These are phyloP conservation scores for Bipolaris bicolor DNA, from an alignment of 2,329 filamentous ascomycete species.

Conservation along the genomic window DNA sequence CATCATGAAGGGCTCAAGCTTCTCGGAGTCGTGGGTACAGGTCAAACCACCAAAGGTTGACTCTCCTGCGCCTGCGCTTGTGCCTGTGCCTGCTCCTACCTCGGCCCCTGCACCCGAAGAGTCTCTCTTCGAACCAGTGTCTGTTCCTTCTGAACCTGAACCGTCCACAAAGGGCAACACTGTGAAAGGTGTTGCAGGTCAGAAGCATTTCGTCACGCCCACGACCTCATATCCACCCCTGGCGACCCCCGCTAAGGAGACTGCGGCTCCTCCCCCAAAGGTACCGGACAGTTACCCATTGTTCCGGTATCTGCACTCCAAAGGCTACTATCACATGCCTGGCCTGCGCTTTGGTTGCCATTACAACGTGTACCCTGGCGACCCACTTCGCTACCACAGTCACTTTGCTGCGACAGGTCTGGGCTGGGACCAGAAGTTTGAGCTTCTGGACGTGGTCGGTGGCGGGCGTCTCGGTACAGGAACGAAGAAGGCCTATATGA, in stretches of 20 bases:
- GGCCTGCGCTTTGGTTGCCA: constrained; percentile 93
- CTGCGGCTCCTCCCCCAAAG: constrained; percentile 40
- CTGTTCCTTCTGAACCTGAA: constrained; percentile 16
- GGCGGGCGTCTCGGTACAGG: constrained; percentile 89
- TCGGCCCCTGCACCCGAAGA: constrained; percentile 7
- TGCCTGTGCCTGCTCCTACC: background rate
- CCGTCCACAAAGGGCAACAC: constrained; percentile 14
- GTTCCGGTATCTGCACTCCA: constrained; percentile 78
- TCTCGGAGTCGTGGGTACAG: constrained; percentile 19
- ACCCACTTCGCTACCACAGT: constrained; percentile 92
- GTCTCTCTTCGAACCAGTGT: constrained; percentile 35
- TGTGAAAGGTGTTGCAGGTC: constrained; percentile 24
- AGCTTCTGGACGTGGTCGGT: constrained; percentile 82
- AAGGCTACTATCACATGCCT: constrained; percentile 86
- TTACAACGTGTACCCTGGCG: constrained; percentile 93
- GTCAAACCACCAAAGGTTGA: constrained; percentile 14
- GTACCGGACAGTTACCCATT: constrained; percentile 67
- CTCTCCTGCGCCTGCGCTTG: background rate
- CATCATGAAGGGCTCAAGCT: constrained; percentile 38
- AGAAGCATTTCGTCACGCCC: constrained; percentile 51
- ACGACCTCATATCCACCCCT: constrained; percentile 54
- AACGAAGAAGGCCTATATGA: constrained; percentile 92
- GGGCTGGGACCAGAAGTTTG: constrained; percentile 86
- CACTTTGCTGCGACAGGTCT: constrained; percentile 88
- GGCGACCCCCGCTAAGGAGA: constrained; percentile 19